Conservation (phyloP, 495 filamentous ascomycete species). For the Cercophora newfieldiana region DNA sequence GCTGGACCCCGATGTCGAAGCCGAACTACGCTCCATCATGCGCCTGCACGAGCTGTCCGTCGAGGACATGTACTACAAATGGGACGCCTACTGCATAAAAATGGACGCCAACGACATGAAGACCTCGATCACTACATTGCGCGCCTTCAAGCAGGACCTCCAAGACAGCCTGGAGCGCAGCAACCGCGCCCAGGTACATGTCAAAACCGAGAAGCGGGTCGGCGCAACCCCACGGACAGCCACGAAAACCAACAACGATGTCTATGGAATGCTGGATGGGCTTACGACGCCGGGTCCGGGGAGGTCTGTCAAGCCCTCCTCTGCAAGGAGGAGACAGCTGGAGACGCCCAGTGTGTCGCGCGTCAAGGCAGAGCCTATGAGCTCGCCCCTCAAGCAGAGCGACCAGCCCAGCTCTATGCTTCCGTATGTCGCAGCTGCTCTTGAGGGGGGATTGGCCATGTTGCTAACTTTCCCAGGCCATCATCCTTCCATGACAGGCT, state of each 20-base stretch:
- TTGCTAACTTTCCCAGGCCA: slow-evolving; percentile 34
- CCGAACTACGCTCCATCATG: slow-evolving; percentile 81
- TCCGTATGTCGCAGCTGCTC: slow-evolving; percentile 30
- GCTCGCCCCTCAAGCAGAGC: slow-evolving; percentile 49
- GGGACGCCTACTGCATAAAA: slow-evolving; percentile 95
- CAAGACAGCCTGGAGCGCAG: slow-evolving; percentile 77
- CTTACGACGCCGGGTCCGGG: slow-evolving; percentile 64
- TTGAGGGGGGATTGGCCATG: neutral
- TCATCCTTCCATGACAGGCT: slow-evolving; percentile 67
- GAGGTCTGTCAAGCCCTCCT: slow-evolving; percentile 52
- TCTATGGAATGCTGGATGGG: slow-evolving; percentile 86
- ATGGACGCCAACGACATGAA: slow-evolving; percentile 75
- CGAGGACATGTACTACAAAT: slow-evolving; percentile 93
- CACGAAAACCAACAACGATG: slow-evolving; percentile 57
- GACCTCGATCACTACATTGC: slow-evolving; percentile 64
- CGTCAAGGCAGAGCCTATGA: slow-evolving; percentile 42
- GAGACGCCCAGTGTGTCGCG: slow-evolving; percentile 49
- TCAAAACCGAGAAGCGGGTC: slow-evolving; percentile 61
- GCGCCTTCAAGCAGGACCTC: slow-evolving; percentile 80
- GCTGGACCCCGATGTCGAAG: slow-evolving; percentile 68
- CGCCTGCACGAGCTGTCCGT: slow-evolving; percentile 71
- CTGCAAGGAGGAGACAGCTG: slow-evolving; percentile 58
- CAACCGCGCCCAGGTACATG: slow-evolving; percentile 51
- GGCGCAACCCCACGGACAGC: slow-evolving; percentile 65
- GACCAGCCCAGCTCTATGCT: slow-evolving; percentile 40